Evolutionary conservation across 2,329 filamentous ascomycete species (phyloP).

Genomic region (Xylariaceae sp.): DNA sequence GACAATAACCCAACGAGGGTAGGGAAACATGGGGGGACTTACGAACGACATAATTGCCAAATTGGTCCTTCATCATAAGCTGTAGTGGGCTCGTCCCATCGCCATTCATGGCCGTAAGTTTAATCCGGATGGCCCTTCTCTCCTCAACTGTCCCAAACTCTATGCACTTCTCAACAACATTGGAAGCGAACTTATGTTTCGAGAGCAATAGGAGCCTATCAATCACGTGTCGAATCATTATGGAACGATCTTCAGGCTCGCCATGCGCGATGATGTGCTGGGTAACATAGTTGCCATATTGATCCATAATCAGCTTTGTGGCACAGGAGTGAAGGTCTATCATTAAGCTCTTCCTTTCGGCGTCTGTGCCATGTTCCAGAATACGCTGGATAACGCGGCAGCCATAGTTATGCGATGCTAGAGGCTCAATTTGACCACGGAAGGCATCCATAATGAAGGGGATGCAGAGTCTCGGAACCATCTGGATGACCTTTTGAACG

Average conservation of each 20-base stretch:
- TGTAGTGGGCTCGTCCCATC: constrained; percentile 75
- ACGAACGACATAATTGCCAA: constrained; percentile 97
- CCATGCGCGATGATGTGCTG: constrained; percentile 90
- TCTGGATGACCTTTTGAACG: constrained; percentile 89
- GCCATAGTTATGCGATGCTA: constrained; percentile 82
- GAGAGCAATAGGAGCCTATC: constrained; percentile 75
- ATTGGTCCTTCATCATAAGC: constrained; percentile 85
- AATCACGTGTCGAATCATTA: constrained; percentile 76
- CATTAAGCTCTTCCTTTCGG: constrained; percentile 75
- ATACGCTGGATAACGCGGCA: constrained; percentile 94
- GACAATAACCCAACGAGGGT: background rate
- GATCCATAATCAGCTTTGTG: constrained; percentile 76
- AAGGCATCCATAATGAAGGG: constrained; percentile 86
- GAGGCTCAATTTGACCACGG: constrained; percentile 72
- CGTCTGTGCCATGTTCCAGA: constrained; percentile 78
- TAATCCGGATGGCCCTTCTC: constrained; percentile 69
- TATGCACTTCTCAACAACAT: constrained; percentile 95
- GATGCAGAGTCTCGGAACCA: constrained; percentile 77
- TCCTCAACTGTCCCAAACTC: constrained; percentile 72
- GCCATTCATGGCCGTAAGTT: constrained; percentile 63
- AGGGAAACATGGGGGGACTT: constrained; percentile 52
- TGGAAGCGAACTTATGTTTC: constrained; percentile 96
- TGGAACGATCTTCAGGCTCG: constrained; percentile 70
- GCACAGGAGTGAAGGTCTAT: constrained; percentile 78
- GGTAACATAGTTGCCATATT: constrained; percentile 95